Evolutionary conservation across 75 land plant species (phyloP).

Genomic region (Sequoiadendron giganteum): DNA sequence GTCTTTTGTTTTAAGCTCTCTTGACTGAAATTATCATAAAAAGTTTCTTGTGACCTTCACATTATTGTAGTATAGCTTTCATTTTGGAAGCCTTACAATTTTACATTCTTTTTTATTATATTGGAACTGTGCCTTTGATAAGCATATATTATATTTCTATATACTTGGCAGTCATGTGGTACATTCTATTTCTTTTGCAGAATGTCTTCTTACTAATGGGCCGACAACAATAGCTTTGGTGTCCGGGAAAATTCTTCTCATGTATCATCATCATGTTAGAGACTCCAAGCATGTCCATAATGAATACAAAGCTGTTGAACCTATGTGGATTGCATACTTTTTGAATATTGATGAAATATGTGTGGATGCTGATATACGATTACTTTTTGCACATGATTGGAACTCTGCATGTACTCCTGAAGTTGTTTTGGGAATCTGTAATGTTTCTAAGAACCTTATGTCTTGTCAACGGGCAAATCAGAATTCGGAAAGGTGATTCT

Average conservation of each 20-base stretch:
- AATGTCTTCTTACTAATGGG: conserved; percentile 11
- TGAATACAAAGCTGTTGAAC: conserved; percentile 1
- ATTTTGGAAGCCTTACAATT: neutral
- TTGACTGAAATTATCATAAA: neutral
- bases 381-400: conserved; percentile 15
- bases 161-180: neutral
- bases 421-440: conserved; percentile 4
- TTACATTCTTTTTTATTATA: neutral
- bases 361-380: neutral
- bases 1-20: neutral
- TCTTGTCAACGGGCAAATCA: neutral
- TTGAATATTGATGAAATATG: neutral
- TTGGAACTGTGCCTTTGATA: neutral
- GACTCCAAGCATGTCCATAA: neutral
- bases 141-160: neutral
- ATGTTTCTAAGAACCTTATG: neutral
- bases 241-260: neutral
- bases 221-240: conserved; percentile 1
- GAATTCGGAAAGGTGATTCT: neutral
- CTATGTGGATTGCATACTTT: neutral
- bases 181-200: neutral
- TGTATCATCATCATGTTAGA: conserved; percentile 2
- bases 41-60: neutral
- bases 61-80: neutral
- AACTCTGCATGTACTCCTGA: conserved; percentile 1